Evolutionary conservation across 2,329 filamentous ascomycete species (phyloP), one percentile per base, ranked within the genome.

Genomic region (Curvularia hawaiiensis): DNA sequence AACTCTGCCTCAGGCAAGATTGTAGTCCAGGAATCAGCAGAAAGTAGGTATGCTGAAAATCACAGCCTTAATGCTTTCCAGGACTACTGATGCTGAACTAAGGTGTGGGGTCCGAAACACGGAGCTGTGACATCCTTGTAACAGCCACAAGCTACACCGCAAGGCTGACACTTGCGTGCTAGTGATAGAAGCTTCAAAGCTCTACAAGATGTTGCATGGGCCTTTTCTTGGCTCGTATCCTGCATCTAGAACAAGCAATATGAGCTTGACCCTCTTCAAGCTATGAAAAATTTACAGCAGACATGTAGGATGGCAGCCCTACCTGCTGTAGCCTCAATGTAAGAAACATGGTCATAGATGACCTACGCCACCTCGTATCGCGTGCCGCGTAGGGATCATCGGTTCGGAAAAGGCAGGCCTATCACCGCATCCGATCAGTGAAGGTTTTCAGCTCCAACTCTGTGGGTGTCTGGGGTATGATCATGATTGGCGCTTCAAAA

Each of bases 401-500:
- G 5, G 30, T 35, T 35, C 30, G 30, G 30, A 35, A 24, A 30
- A 35, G 11, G 14, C 20, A 33, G 18, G 30, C 45, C 11, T 22
- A 35, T 48, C 45, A 24, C 31, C 24, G 20, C n/a, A n/a, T 6
- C 11, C 30, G 30, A 11, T 33, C 31, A 11, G 12, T 8, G 20
- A 18, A 48, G 45, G 45, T 5, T 16, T 48, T 35, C 45, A 48
- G 45, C 45, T 48, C 18, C 20, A 48, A 31, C 3, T 3, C 14
- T 48, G 30, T 48, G 30, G 45, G 45, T 48, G 45, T 48, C 18
- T 16, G 11, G 20, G 18, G 11, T 3, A 24, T 18, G 20, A 33
- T 6, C 18, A 48, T 48, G 45, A 48, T 48, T 48, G 45, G 45
- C 12, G 31, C 30, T 48, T 48, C 14, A 9, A 48, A 5, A 48